phyloP scores from a whole-genome alignment of 345 rosid genomes.

The Sonneratia caseolaris region DNA sequence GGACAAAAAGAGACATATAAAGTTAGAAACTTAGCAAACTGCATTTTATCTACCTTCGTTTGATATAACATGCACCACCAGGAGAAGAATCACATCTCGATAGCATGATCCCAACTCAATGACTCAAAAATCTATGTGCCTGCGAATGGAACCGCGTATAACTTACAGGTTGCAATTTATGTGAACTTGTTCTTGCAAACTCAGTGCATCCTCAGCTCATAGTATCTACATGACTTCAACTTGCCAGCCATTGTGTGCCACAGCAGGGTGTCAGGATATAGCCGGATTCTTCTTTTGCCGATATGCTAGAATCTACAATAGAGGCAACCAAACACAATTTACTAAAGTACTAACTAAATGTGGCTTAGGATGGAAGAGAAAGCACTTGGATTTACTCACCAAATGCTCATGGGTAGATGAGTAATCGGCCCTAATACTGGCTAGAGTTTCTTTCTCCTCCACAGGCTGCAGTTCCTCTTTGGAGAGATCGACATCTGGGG shows the following conservation, averaged over 20 bases:
- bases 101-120: too few relatives aligned
- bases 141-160: too few relatives aligned
- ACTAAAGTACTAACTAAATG: not conserved
- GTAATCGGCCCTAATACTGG: constrained; percentile 23
- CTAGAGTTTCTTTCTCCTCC: constrained; percentile 41
- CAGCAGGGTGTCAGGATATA: constrained; percentile 2
- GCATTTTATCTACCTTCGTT: too few relatives aligned
- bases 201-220: too few relatives aligned
- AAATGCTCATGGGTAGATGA: constrained; percentile 16
- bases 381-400: constrained; percentile 13
- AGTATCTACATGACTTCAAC: not conserved
- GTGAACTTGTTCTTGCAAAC: too few relatives aligned
- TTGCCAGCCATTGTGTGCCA: not conserved
- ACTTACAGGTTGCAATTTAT: too few relatives aligned
- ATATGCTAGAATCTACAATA: constrained; percentile 35
- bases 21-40: too few relatives aligned
- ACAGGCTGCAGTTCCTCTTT: constrained; percentile 31
- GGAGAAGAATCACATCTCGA: too few relatives aligned
- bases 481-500: constrained; percentile 1
- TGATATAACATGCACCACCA: too few relatives aligned
- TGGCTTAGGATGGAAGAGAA: not conserved
- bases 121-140: too few relatives aligned
- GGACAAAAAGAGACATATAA: too few relatives aligned
- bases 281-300: constrained; percentile 22
- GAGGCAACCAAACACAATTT: too few relatives aligned